These are phyloP conservation scores for Musa beccarii DNA, from an alignment of 176 grass and related monocot species.

Conservation along the genomic window DNA sequence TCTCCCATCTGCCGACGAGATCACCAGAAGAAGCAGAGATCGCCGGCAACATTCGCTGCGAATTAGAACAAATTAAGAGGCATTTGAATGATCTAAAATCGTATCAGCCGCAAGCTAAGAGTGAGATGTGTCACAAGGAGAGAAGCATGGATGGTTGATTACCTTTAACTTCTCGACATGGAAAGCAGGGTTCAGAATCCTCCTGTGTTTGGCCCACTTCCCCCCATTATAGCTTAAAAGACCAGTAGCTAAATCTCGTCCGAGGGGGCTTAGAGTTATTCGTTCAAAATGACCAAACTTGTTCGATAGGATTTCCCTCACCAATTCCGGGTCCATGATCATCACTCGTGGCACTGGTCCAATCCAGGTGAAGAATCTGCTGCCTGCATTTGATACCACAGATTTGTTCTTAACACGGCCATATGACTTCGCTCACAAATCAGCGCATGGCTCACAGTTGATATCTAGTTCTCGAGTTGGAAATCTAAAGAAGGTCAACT, in stretches of 20 bases:
- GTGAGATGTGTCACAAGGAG: too few species aligned
- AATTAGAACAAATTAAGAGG: not conserved
- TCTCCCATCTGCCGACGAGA: conserved; percentile 9
- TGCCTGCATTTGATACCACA: conserved; percentile 16
- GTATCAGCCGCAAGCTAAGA: too few species aligned
- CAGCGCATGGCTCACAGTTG: too few species aligned
- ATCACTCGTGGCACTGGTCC: conserved; percentile 27
- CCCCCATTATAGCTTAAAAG: not conserved
- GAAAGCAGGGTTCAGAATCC: conserved; percentile 9
- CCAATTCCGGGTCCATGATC: conserved; percentile 32
- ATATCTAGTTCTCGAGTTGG: too few species aligned
- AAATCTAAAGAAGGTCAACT: too few species aligned
- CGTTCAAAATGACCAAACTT: conserved; percentile 39
- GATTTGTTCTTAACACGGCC: too few species aligned
- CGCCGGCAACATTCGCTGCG: not conserved
- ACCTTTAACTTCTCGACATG: conserved; percentile 4
- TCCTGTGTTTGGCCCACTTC: conserved; percentile 19
- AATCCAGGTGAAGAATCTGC: conserved; percentile 39
- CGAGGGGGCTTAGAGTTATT: not conserved
- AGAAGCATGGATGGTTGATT: not conserved
- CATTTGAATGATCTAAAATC: too few species aligned
- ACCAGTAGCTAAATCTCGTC: not conserved
- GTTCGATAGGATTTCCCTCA: conserved; percentile 29
- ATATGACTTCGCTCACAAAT: too few species aligned
- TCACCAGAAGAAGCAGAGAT: conserved; percentile 12